A percentile compares a stretch with the other conserved stretches of the same genome.
Conservation (phyloP, 495 filamentous ascomycete species). For the Penicillium chermesinum region DNA sequence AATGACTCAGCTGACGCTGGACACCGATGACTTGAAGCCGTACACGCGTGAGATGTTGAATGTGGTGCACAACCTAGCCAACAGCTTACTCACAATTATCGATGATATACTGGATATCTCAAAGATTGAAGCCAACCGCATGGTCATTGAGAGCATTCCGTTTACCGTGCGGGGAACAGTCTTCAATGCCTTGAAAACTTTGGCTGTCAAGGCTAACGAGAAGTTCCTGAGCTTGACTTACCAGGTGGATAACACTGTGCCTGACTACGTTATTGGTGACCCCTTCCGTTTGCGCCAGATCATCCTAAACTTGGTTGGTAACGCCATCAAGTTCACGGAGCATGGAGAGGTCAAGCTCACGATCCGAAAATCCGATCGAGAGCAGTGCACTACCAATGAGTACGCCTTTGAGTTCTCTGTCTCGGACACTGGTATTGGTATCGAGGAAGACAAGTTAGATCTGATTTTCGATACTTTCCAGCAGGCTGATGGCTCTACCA, state of each 20-base stretch:
- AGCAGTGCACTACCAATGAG: constrained; percentile 64
- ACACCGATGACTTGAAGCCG: constrained; percentile 84
- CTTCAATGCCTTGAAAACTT: constrained; percentile 95
- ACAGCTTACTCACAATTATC: constrained; percentile 96
- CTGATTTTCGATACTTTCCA: constrained; percentile 99
- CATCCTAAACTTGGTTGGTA: constrained; percentile 59
- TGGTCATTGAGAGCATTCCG: constrained; percentile 98
- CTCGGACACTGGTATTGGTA: constrained; percentile 95
- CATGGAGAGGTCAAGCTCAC: constrained; percentile 93
- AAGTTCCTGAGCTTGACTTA: constrained; percentile 92
- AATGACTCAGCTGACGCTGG: constrained; percentile 95
- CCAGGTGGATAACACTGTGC: constrained; percentile 87
- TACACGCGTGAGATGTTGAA: constrained; percentile 98
- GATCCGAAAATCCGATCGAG: constrained; percentile 67
- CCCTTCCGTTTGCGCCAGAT: constrained; percentile 96
- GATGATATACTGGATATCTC: constrained; percentile 98
- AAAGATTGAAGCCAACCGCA: constrained; percentile 99
- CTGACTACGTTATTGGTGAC: constrained; percentile 94
- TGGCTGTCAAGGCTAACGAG: constrained; percentile 97
- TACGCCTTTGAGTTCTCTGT: constrained; percentile 97
- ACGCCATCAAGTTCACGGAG: constrained; percentile 88
- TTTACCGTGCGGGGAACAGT: constrained; percentile 94
- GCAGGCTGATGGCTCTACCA: constrained; percentile 97
- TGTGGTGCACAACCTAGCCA: constrained; percentile 95
- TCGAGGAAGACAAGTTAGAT: constrained; percentile 92